phyloP scores from a whole-genome alignment of 2,329 filamentous ascomycete genomes.

The Didymella pinodella region DNA sequence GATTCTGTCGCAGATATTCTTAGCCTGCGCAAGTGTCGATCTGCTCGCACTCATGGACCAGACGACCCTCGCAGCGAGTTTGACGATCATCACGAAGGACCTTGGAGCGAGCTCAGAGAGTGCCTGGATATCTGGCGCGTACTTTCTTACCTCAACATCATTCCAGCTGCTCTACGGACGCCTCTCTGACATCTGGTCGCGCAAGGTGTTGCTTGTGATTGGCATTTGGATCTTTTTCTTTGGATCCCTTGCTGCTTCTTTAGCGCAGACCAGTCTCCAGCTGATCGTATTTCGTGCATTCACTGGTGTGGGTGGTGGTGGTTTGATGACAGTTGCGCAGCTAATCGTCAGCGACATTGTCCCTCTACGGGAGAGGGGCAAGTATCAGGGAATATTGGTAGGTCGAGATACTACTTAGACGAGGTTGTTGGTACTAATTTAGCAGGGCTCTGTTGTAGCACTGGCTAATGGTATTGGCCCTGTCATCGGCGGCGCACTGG shows the following conservation, averaged over 20 bases:
- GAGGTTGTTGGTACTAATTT: background rate
- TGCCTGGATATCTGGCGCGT: slow-evolving; percentile 63
- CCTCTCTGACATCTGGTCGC: slow-evolving; percentile 67
- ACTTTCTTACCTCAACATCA: slow-evolving; percentile 66
- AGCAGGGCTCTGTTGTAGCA: slow-evolving; percentile 47
- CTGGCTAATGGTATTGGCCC: slow-evolving; percentile 40
- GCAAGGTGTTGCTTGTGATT: slow-evolving; percentile 56
- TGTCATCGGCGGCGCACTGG: slow-evolving; percentile 38
- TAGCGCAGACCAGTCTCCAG: slow-evolving; percentile 59
- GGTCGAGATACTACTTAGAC: background rate
- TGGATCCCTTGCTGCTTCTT: slow-evolving; percentile 65
- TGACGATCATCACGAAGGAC: slow-evolving; percentile 37
- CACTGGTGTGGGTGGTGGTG: slow-evolving; percentile 70
- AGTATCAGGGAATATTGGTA: slow-evolving; percentile 48
- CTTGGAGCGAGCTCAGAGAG: slow-evolving; percentile 58
- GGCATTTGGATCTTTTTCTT: slow-evolving; percentile 56
- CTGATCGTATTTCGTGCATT: slow-evolving; percentile 67
- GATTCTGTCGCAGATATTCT: slow-evolving; percentile 23
- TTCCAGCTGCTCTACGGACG: slow-evolving; percentile 72
- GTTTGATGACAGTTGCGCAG: slow-evolving; percentile 58
- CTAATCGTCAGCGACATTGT: slow-evolving; percentile 52
- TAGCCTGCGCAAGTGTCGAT: slow-evolving; percentile 36
- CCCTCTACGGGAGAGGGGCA: slow-evolving; percentile 49
- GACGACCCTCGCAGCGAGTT: slow-evolving; percentile 33
- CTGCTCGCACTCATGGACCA: slow-evolving; percentile 34